Evolutionary conservation across 2,329 filamentous ascomycete genomes (phyloP).

Genomic region (Byssoonygena ceratinophila): DNA sequence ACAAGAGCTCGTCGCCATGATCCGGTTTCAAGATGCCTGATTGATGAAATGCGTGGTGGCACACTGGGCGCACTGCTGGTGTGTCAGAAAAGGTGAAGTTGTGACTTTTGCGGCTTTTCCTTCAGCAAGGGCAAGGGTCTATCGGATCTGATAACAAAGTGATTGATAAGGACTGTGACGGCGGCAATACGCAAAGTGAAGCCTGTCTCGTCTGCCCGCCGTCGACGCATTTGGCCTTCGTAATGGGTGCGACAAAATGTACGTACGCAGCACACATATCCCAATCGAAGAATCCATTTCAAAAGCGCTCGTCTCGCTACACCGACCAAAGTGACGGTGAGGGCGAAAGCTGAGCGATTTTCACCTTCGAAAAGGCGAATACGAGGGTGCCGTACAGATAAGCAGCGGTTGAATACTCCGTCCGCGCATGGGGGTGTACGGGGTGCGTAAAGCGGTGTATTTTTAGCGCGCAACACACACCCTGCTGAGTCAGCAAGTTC

Average conservation of each 20-base stretch:
- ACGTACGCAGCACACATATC: no score
- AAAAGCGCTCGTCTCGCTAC: background rate
- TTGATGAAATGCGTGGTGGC: background rate
- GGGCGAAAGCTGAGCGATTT: background rate
- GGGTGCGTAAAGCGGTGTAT: background rate
- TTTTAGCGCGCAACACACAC: no score
- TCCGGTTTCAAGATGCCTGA: background rate
- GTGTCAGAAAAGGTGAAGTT: no score
- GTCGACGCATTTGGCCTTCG: no score
- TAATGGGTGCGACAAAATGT: no score
- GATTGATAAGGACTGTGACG: background rate
- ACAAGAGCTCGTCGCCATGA: background rate
- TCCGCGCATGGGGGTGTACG: no score
- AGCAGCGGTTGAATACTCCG: no score
- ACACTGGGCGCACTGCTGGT: background rate
- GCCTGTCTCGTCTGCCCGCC: no score
- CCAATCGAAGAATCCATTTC: no score
- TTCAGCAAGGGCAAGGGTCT: no score
- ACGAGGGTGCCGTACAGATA: background rate
- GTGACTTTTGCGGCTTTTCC: background rate
- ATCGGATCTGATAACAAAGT: constrained; percentile 1
- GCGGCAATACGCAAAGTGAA: no score
- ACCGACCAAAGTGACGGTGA: background rate
- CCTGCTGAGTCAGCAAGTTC: background rate
- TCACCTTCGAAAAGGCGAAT: background rate